Evolutionary conservation across 192 early-diverging fungal genomes (phyloP).

Genomic region (Backusella sp.): DNA sequence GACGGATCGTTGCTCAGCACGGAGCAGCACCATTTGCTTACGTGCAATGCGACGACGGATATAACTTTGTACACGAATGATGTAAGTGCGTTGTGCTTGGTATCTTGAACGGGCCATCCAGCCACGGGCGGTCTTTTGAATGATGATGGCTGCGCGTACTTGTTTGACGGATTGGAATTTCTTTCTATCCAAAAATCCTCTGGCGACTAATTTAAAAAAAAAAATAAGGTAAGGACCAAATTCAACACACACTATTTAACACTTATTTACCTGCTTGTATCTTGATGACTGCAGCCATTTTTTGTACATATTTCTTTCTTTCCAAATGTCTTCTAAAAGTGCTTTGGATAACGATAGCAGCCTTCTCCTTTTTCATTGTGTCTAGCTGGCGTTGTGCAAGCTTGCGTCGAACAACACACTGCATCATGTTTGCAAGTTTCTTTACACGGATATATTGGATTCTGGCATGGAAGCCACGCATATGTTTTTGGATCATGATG

Average conservation of each 20-base stretch:
- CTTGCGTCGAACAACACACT: conserved; percentile 62
- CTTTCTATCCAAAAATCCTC: conserved; percentile 70
- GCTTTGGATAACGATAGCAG: conserved; percentile 78
- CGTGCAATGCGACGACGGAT: conserved; percentile 73
- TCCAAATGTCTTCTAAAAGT: conserved; percentile 63
- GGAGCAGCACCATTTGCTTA: conserved; percentile 64
- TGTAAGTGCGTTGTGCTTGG: conserved; percentile 46
- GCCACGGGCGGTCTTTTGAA: conserved; percentile 77
- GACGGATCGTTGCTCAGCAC: conserved; percentile 84
- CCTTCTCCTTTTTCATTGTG: conserved; percentile 55
- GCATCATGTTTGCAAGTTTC: conserved; percentile 60
- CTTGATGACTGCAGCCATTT: conserved; percentile 49
- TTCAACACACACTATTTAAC: neutral
- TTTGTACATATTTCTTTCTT: conserved; percentile 41
- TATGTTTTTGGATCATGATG: conserved; percentile 86
- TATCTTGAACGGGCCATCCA: conserved; percentile 60
- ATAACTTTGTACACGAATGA: conserved; percentile 83
- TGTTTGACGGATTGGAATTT: conserved; percentile 53
- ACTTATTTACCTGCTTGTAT: conserved; percentile 55
- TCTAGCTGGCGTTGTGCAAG: conserved; percentile 53
- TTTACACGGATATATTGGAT: conserved; percentile 54
- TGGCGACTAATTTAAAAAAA: conserved; percentile 39
- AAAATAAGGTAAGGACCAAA: conserved; percentile 10
- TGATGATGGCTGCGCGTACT: conserved; percentile 69
- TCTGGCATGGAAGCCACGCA: conserved; percentile 66